Evolutionary conservation across 2,329 filamentous ascomycete species (phyloP).

Genomic region (Trichoderma pleuroti): DNA sequence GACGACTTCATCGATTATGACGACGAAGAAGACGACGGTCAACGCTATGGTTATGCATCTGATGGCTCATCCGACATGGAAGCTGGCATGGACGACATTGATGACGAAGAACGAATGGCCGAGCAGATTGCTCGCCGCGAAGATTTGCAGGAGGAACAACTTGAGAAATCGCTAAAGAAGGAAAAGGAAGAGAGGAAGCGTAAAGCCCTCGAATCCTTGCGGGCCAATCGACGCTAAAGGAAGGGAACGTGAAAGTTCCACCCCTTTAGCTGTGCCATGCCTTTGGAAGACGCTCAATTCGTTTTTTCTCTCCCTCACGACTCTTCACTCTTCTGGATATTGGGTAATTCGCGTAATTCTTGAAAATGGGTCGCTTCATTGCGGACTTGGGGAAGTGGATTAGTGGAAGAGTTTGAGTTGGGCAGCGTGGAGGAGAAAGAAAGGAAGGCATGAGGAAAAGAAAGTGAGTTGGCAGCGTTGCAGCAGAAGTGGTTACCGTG

Average conservation of each 20-base stretch:
- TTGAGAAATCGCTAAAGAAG: slow-evolving; percentile 58
- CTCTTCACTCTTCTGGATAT: not conserved
- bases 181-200: slow-evolving; percentile 58
- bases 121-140: slow-evolving; percentile 62
- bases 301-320: not conserved
- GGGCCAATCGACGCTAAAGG: slow-evolving; percentile 30
- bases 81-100: slow-evolving; percentile 69
- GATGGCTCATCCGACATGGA: slow-evolving; percentile 76
- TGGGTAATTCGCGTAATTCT: not conserved
- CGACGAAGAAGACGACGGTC: slow-evolving; percentile 50
- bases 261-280: not conserved
- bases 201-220: slow-evolving; percentile 37
- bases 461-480: not conserved
- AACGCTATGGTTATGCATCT: slow-evolving; percentile 54
- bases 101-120: slow-evolving; percentile 65
- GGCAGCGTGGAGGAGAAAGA: not conserved
- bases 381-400: not conserved
- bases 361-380: not conserved
- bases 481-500: not conserved
- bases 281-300: not conserved
- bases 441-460: not conserved
- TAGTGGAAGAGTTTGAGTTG: not conserved
- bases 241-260: not conserved
- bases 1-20: slow-evolving; percentile 62
- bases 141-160: slow-evolving; percentile 60